Percentiles rank a stretch among this genome's conserved stretches.
Evolutionary conservation across 176 grass and related monocot genomes (phyloP).

Genomic region (Carex littledalei): DNA sequence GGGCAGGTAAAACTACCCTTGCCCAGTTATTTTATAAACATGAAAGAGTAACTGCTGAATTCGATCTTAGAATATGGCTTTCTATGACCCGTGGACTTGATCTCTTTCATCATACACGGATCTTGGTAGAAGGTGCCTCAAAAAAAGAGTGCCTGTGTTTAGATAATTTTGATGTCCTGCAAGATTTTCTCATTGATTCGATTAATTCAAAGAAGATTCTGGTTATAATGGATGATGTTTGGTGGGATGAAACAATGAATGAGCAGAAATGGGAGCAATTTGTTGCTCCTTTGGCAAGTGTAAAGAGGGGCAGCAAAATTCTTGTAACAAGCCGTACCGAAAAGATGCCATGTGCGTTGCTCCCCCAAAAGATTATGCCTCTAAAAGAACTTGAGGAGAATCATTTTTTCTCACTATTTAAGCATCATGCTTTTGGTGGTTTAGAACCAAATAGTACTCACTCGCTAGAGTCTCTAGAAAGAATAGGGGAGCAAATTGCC

Average conservation of each 20-base stretch:
- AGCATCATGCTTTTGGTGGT: not conserved
- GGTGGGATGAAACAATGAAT: not conserved
- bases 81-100: not conserved
- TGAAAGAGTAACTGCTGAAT: not conserved
- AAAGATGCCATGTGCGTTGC: not conserved
- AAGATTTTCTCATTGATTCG: not conserved
- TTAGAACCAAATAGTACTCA: not conserved
- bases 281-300: not conserved
- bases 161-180: not conserved
- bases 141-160: not conserved
- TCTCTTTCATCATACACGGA: not conserved
- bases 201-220: conserved; percentile 10
- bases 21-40: not conserved
- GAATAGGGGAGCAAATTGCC: not conserved
- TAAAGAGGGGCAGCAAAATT: not conserved
- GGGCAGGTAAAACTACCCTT: conserved; percentile 5
- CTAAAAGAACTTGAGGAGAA: not conserved
- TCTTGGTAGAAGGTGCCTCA: not conserved
- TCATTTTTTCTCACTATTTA: not conserved
- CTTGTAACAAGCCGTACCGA: not conserved
- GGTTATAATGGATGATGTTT: conserved; percentile 1
- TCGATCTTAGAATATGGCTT: conserved; percentile 6
- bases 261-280: not conserved
- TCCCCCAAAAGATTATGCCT: not conserved
- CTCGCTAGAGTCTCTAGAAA: not conserved